phyloP scores from a whole-genome alignment of 352 stramenopile genomes.

The Globisporangium carolinianum region DNA sequence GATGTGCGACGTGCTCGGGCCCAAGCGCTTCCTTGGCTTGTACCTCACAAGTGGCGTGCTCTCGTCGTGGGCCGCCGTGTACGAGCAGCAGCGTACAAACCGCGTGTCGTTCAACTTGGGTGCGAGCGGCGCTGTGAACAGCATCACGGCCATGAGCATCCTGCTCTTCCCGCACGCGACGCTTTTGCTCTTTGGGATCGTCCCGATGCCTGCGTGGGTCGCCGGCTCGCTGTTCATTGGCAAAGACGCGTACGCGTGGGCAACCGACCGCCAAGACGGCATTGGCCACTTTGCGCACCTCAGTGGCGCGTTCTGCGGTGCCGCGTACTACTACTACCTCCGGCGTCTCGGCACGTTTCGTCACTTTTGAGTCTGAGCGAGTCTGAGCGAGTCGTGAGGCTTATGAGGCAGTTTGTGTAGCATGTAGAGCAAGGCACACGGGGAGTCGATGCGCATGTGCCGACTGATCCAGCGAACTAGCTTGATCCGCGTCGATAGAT shows the following conservation, averaged over 20 bases:
- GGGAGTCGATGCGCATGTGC: not conserved
- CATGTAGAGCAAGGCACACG: not conserved
- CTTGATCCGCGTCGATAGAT: too few relatives aligned
- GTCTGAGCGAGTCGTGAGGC: not conserved
- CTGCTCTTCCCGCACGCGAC: slow-evolving; percentile 64
- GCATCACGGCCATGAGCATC: slow-evolving; percentile 67
- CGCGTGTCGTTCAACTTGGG: slow-evolving; percentile 51
- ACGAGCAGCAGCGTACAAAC: slow-evolving; percentile 43
- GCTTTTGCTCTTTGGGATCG: slow-evolving; percentile 66
- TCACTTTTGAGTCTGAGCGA: not conserved
- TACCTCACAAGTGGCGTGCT: slow-evolving; percentile 69
- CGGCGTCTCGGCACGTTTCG: slow-evolving; percentile 10
- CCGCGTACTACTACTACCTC: slow-evolving; percentile 56
- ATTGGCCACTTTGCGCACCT: slow-evolving; percentile 76
- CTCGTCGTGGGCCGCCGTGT: slow-evolving; percentile 50
- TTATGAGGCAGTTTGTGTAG: not conserved
- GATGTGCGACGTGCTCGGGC: slow-evolving; percentile 60
- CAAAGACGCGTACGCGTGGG: slow-evolving; percentile 62
- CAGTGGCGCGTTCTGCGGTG: slow-evolving; percentile 52
- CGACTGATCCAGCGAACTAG: too few relatives aligned
- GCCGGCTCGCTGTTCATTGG: slow-evolving; percentile 66
- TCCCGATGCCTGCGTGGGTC: slow-evolving; percentile 72
- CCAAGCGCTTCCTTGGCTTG: slow-evolving; percentile 58
- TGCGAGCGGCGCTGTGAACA: slow-evolving; percentile 73
- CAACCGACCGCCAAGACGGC: slow-evolving; percentile 35